Evolutionary conservation across 2,329 filamentous ascomycete genomes (phyloP).

Genomic region (Metarhizium guizhouense): DNA sequence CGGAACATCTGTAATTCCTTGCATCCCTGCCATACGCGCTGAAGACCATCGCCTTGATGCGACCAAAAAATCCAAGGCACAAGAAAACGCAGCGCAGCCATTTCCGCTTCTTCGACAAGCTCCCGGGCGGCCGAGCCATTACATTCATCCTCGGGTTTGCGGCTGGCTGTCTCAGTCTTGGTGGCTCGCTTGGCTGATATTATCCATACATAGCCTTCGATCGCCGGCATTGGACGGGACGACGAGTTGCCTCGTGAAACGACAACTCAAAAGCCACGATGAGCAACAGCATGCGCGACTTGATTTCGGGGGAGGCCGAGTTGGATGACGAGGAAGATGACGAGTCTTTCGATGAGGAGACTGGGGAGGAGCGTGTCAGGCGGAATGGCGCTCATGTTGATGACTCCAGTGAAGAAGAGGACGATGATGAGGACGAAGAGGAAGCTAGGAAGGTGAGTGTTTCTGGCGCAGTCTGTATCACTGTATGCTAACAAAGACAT

Average conservation of each 20-base stretch:
- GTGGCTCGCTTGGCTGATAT: background rate
- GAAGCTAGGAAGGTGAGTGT: conserved; percentile 59
- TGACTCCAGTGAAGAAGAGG: conserved; percentile 87
- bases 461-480: background rate
- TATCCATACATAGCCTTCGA: background rate
- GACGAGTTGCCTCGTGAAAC: background rate
- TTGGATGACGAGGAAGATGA: conserved; percentile 81
- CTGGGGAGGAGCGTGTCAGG: conserved; percentile 46
- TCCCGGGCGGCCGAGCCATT: background rate
- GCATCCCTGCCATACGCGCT: conserved; percentile 16
- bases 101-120: conserved; percentile 7
- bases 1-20: conserved; percentile 9
- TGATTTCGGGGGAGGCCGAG: conserved; percentile 80
- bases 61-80: conserved; percentile 16
- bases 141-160: conserved; percentile 1
- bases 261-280: conserved; percentile 31
- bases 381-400: conserved; percentile 41
- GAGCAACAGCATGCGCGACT: conserved; percentile 59
- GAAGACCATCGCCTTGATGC: conserved; percentile 15
- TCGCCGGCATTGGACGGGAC: background rate
- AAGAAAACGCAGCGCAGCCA: conserved; percentile 7
- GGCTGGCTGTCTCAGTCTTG: background rate
- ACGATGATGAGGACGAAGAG: conserved; percentile 86
- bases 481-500: conserved; percentile 8
- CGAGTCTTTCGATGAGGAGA: conserved; percentile 72